These are phyloP conservation scores for Naganishia vaughanmartiniae DNA, from an alignment of 768 basidiomycete genomes.

Conservation along the genomic window DNA sequence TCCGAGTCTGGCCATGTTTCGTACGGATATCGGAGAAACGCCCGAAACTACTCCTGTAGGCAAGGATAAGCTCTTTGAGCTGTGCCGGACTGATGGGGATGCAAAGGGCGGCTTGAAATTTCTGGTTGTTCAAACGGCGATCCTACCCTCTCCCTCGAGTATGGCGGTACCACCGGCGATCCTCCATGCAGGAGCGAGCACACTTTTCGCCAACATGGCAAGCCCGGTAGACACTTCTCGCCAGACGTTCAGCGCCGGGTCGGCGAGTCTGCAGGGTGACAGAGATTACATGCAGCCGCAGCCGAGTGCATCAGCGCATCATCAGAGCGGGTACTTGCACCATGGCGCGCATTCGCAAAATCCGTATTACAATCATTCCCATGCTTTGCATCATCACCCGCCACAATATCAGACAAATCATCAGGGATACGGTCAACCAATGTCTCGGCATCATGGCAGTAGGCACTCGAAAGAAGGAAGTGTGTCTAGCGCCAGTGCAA, in stretches of 20 bases:
- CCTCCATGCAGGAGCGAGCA: constrained; percentile 40
- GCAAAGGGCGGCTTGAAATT: constrained; percentile 78
- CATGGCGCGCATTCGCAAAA: background rate
- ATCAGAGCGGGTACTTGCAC: background rate
- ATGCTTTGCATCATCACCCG: constrained; percentile 10
- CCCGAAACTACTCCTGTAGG: constrained; percentile 71
- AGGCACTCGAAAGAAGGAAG: constrained; percentile 47
- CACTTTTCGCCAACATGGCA: constrained; percentile 66
- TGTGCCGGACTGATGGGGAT: constrained; percentile 73
- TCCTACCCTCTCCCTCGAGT: constrained; percentile 57
- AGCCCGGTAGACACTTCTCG: constrained; percentile 54
- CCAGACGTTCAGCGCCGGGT: constrained; percentile 30
- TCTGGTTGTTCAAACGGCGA: constrained; percentile 62
- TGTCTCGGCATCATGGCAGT: constrained; percentile 26
- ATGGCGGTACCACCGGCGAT: constrained; percentile 64
- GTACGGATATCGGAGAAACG: constrained; percentile 77
- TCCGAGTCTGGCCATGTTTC: constrained; percentile 72
- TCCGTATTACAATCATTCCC: constrained; percentile 6
- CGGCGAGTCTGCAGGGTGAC: constrained; percentile 22
- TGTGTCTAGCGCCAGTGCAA: constrained; percentile 36
- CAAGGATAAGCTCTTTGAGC: constrained; percentile 67
- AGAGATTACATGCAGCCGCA: constrained; percentile 15
- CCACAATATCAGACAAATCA: background rate
- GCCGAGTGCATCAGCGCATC: background rate
- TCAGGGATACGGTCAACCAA: background rate